These are phyloP conservation scores for Fusarium staphyleae DNA, from an alignment of 2,329 filamentous ascomycete species.

Conservation along the genomic window DNA sequence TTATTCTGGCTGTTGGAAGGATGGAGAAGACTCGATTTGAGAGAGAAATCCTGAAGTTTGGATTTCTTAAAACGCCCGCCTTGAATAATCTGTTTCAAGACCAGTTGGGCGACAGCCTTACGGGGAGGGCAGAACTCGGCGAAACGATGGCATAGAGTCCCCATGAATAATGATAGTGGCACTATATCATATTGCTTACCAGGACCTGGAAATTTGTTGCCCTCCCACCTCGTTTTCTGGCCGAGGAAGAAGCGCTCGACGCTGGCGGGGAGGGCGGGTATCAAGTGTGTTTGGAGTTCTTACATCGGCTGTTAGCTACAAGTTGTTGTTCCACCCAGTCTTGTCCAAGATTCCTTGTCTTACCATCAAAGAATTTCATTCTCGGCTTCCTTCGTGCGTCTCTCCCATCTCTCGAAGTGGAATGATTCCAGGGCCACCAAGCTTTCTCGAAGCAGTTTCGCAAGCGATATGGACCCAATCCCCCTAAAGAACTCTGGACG, in stretches of 20 bases:
- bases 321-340: too few relatives aligned
- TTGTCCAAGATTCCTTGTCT: too few relatives aligned
- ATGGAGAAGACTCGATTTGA: too few relatives aligned
- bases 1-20: too few relatives aligned
- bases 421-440: slow-evolving; percentile 16
- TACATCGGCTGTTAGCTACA: slow-evolving; percentile 3
- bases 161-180: neutral
- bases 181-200: neutral
- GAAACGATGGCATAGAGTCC: slow-evolving; percentile 12
- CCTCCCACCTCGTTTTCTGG: neutral
- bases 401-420: slow-evolving; percentile 8
- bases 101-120: rapidly evolving
- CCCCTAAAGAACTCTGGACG: slow-evolving; percentile 9
- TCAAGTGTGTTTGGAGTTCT: slow-evolving; percentile 11
- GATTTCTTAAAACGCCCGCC: too few relatives aligned
- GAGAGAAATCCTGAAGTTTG: too few relatives aligned
- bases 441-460: slow-evolving; percentile 20
- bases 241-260: slow-evolving; percentile 4
- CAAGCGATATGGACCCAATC: slow-evolving; percentile 10
- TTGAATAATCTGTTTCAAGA: neutral
- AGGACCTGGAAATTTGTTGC: too few relatives aligned
- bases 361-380: slow-evolving; percentile 3
- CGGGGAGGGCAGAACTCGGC: slow-evolving; percentile 1
- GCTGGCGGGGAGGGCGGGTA: slow-evolving; percentile 10
- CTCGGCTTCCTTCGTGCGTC: neutral